phyloP scores from a whole-genome alignment of 345 rosid species.

The Trapa bicornis region DNA sequence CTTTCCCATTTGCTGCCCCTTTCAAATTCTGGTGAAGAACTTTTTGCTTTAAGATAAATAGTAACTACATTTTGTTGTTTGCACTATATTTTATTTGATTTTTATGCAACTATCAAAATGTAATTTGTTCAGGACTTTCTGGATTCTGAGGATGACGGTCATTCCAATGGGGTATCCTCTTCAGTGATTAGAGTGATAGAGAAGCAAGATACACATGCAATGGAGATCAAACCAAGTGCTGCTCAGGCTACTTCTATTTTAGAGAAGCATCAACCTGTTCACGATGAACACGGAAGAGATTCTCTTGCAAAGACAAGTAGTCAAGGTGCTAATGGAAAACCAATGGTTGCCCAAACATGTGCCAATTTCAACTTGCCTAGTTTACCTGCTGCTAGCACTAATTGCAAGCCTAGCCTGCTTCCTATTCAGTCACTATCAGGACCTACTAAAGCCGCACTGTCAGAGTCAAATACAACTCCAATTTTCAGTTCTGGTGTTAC shows the following conservation, averaged over 20 bases:
- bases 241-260: slow-evolving; percentile 20
- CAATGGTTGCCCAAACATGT: slow-evolving; percentile 24
- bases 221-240: slow-evolving; percentile 21
- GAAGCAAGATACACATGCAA: slow-evolving; percentile 19
- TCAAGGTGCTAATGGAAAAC: slow-evolving; percentile 21
- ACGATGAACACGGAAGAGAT: slow-evolving; percentile 1
- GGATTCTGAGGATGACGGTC: slow-evolving; percentile 56
- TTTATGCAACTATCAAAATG: not conserved
- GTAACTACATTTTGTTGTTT: not conserved
- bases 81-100: not conserved
- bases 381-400: slow-evolving; percentile 17
- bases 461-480: slow-evolving; percentile 15
- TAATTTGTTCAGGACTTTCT: slow-evolving; percentile 40
- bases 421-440: slow-evolving; percentile 20
- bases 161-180: slow-evolving; percentile 17
- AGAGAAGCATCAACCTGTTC: slow-evolving; percentile 24
- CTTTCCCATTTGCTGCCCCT: not conserved
- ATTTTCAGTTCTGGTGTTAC: slow-evolving; percentile 19
- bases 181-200: slow-evolving; percentile 19
- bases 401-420: slow-evolving; percentile 22
- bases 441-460: slow-evolving; percentile 15
- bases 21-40: not conserved
- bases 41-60: not conserved
- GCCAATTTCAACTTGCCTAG: slow-evolving; percentile 12
- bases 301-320: slow-evolving; percentile 20